Evolutionary conservation across 2,329 filamentous ascomycete genomes (phyloP), one percentile per base, ranked within the genome.

Genomic region (Beauveria sp.): DNA sequence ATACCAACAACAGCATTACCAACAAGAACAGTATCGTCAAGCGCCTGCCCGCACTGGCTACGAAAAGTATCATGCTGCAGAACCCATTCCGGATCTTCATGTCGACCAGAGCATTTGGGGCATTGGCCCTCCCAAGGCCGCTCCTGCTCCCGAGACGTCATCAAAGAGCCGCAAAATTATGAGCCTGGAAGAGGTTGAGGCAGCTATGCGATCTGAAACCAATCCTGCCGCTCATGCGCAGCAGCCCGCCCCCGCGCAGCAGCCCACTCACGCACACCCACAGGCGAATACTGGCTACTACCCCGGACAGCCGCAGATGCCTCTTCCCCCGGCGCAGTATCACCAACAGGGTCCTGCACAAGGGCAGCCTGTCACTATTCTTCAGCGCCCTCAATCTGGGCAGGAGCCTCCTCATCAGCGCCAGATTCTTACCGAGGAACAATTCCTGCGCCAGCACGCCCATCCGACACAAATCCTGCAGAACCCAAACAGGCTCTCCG

Each of bases 151-250:
- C 30, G 62, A 65, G 24, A 66, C 67, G 52, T 63, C 67, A 24
- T 61, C 66, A 51, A 69, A 69, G 40, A 71, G 81, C 47, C 86
- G 86, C 69, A 97, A 93, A 78, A 88, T 97, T 77, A 87, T 99
- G 89, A 98, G 91, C 69, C 75, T 99, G 70, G 95, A 98, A 72
- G 95, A 99, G 77, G 93, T 99, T 22, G 95, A 99, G 77, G 93
- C 93, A 59, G 87, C 91, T 65, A 93, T 99, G 88, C 86, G 90
- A 63, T 81, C 84, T 40, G 88, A 93, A 67, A 77, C 84, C 38
- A 82, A 84, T 68, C 81, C 81, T 64, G 75, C 78, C 12, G 24
- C 67, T 16, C 34, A 38, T 38, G 34, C 12, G 34, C 34, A 38
- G 34, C 34, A 38, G 26, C 34, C 34, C 12, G 34, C 12, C 38